These are phyloP conservation scores for Stephania japonica DNA, from an alignment of 164 flowering plant species.

Conservation along the genomic window DNA sequence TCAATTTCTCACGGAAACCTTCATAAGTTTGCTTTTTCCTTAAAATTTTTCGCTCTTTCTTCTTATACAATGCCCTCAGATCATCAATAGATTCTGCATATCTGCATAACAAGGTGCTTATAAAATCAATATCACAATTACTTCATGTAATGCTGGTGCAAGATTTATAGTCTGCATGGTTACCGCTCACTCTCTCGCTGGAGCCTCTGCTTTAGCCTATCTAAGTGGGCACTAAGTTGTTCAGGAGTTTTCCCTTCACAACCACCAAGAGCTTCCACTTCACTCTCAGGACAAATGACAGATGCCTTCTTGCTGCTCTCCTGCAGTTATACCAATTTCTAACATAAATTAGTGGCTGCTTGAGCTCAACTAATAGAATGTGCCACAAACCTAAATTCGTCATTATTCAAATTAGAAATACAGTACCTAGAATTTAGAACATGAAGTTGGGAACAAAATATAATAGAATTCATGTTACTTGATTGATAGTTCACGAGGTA, in stretches of 20 bases:
- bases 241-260: conserved; percentile 55
- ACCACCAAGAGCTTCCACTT: conserved; percentile 66
- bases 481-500: not conserved
- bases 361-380: not conserved
- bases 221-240: conserved; percentile 66
- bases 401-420: not conserved
- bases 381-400: not conserved
- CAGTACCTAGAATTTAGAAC: not conserved
- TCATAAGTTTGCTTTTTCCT: conserved; percentile 51
- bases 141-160: not conserved
- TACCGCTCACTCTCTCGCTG: conserved; percentile 64
- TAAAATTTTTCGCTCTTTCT: conserved; percentile 56
- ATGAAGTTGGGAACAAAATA: not conserved
- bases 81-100: conserved; percentile 83
- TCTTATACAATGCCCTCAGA: conserved; percentile 48
- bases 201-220: conserved; percentile 50
- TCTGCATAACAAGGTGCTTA: conserved; percentile 32
- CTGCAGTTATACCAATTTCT: conserved; percentile 33
- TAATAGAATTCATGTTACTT: not conserved
- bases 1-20: conserved; percentile 58
- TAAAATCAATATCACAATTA: not conserved
- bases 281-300: conserved; percentile 78
- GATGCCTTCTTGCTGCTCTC: conserved; percentile 70
- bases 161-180: not conserved
- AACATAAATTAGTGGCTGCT: not conserved